Base-by-base conservation (phyloP, 2,329 filamentous ascomycete species). In the Curvularia sp. region DNA sequence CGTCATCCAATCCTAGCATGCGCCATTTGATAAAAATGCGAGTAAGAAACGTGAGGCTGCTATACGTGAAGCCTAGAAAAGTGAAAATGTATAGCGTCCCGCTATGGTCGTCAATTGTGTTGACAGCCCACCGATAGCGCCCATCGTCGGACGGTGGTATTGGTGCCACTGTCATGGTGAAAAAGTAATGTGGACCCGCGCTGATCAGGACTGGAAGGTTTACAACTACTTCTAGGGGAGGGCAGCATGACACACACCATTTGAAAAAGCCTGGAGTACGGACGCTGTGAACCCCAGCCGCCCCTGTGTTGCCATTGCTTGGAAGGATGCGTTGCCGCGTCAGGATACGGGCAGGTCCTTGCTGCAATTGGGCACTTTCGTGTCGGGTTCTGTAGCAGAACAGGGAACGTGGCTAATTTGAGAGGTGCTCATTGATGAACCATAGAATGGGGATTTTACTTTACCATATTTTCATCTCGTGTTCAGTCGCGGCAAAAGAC, bases 21-120 rank as follows among this genome's bases (percentile, higher is more conserved):
- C 57, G 61, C 69, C 68, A 66, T 61, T 72, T 73, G 50, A 74
- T 69, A 21, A 61, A 60, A 18, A 63, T 41, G 39, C 71, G 59
- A 18, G 68, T 63, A 23, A 73, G 30, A 41, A 72, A 71, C 0
- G 70, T 66, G 7, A 72, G 48, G 18, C 55, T 53, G 7, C 63
- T 62, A 34, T 74, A 74, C 2, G 59, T 69, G 57, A 74, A 66
- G 5, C 54, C 38, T 25, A 74, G 53, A 36, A 74, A 64, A 8
- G 64, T 52, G 10, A 67, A 55, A 34, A 73, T 71, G 45, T 72
- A 74, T 12, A 74, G 48, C 13, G 60, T 42, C 18, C 71, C 71
- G 21, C 64, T 64, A 47, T 60, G 69, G 39, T 74, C 71, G 32
- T 71, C 53, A 19, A 63, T 48, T 3, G 70, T 70, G 18, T 73